Evolutionary conservation across 208 protist genomes (phyloP).

Genomic region (Trypanosomatidae sp.): DNA sequence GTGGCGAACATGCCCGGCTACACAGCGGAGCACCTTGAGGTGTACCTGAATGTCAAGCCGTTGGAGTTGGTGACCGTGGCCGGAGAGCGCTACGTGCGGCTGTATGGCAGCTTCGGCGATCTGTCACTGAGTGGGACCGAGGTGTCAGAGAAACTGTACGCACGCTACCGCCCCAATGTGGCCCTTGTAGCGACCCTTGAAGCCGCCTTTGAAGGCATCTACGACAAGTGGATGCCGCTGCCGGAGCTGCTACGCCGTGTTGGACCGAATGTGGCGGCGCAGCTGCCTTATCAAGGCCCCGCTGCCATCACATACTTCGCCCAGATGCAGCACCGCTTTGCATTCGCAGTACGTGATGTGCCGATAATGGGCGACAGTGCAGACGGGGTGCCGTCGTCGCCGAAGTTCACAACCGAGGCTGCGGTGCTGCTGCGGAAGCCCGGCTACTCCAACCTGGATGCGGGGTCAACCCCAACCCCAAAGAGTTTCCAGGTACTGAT

Average conservation of each 20-base stretch:
- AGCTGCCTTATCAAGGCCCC: conserved; percentile 63
- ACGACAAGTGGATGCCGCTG: conserved; percentile 82
- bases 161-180: conserved; percentile 47
- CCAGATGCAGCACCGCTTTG: conserved; percentile 91
- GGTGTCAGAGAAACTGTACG: conserved; percentile 54
- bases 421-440: conserved; percentile 70
- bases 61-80: conserved; percentile 72
- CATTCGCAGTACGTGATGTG: conserved; percentile 54
- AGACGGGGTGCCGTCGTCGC: conserved; percentile 1
- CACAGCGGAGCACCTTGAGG: conserved; percentile 78
- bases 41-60: conserved; percentile 59
- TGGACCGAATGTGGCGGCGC: conserved; percentile 39
- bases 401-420: conserved; percentile 14
- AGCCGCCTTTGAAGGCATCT: conserved; percentile 54
- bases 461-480: conserved; percentile 76
- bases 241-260: conserved; percentile 58
- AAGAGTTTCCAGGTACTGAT: conserved; percentile 60
- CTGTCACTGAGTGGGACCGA: conserved; percentile 63
- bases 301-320: conserved; percentile 85
- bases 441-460: conserved; percentile 57
- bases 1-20: conserved; percentile 83
- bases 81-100: conserved; percentile 60
- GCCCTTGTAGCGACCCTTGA: conserved; percentile 36
- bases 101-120: conserved; percentile 74
- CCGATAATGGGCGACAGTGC: not conserved